Evolutionary conservation across 768 basidiomycete genomes (phyloP).

Genomic region (Nevesoporus exiguus): DNA sequence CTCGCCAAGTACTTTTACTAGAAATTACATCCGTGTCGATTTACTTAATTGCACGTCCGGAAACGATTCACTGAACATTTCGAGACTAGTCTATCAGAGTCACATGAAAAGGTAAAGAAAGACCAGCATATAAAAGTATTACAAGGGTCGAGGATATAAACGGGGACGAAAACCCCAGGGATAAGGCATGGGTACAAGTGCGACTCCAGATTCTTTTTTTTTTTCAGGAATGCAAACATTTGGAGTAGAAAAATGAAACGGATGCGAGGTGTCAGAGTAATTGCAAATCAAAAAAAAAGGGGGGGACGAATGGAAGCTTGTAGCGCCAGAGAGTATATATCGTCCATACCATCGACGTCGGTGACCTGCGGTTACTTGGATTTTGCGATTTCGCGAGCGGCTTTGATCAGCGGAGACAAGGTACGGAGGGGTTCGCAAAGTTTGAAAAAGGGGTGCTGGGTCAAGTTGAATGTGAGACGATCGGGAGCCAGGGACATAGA

Average conservation of each 20-base stretch:
- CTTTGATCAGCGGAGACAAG: constrained; percentile 86
- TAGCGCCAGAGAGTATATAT: constrained; percentile 11
- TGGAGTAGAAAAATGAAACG: constrained; percentile 14
- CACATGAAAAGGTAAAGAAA: constrained; percentile 10
- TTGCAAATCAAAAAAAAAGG: constrained; percentile 14
- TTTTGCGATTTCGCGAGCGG: constrained; percentile 84
- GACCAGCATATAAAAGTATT: constrained; percentile 29
- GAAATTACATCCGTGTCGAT: constrained; percentile 11
- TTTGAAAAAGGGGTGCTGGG: constrained; percentile 84
- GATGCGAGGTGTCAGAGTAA: constrained; percentile 19
- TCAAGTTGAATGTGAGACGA: constrained; percentile 2
- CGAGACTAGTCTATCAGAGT: constrained; percentile 24
- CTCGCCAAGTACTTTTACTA: constrained; percentile 5
- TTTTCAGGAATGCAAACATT: constrained; percentile 9
- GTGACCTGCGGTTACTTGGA: constrained; percentile 35
- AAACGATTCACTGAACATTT: constrained; percentile 15
- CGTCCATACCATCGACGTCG: constrained; percentile 8
- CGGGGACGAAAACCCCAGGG: constrained; percentile 6
- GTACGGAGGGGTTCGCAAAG: constrained; percentile 83
- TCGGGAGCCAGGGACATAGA: not conserved
- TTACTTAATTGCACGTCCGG: constrained; percentile 9
- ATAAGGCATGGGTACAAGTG: constrained; percentile 12
- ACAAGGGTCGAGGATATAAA: constrained; percentile 30
- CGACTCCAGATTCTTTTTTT: constrained; percentile 13
- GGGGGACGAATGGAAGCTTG: not conserved